phyloP scores from a whole-genome alignment of 306 rosid genomes.

The Medicago lupulina region DNA sequence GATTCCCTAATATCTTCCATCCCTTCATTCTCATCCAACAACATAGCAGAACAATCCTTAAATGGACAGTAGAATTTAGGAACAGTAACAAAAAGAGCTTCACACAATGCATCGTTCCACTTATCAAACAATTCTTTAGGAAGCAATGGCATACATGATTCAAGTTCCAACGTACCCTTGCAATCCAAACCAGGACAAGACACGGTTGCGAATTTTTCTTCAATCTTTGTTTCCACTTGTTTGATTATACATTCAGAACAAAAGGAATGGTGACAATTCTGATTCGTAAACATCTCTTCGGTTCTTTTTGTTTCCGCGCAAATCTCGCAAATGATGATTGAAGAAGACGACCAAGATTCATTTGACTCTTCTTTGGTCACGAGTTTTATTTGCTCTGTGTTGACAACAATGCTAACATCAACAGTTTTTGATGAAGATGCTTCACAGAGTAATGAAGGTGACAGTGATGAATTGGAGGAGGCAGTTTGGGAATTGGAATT shows the following conservation, averaged over 20 bases:
- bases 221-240: not conserved
- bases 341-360: not conserved
- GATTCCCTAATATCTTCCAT: slow-evolving; percentile 23
- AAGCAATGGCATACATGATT: slow-evolving; percentile 49
- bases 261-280: not conserved
- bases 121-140: slow-evolving; percentile 47
- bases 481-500: no score
- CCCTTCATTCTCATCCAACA: slow-evolving; percentile 35
- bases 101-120: slow-evolving; percentile 58
- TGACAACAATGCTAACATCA: not conserved
- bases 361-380: not conserved
- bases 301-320: not conserved
- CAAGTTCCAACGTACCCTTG: slow-evolving; percentile 43
- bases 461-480: not conserved
- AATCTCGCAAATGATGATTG: not conserved
- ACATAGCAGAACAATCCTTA: slow-evolving; percentile 63
- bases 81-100: slow-evolving; percentile 31
- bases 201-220: slow-evolving; percentile 46
- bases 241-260: not conserved
- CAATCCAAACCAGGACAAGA: slow-evolving; percentile 60
- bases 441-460: not conserved
- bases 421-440: not conserved
- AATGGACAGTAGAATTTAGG: slow-evolving; percentile 58
- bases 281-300: not conserved
- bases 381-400: not conserved